Conservation (phyloP, 768 basidiomycete species). For the Asterophora lycoperdoides region DNA sequence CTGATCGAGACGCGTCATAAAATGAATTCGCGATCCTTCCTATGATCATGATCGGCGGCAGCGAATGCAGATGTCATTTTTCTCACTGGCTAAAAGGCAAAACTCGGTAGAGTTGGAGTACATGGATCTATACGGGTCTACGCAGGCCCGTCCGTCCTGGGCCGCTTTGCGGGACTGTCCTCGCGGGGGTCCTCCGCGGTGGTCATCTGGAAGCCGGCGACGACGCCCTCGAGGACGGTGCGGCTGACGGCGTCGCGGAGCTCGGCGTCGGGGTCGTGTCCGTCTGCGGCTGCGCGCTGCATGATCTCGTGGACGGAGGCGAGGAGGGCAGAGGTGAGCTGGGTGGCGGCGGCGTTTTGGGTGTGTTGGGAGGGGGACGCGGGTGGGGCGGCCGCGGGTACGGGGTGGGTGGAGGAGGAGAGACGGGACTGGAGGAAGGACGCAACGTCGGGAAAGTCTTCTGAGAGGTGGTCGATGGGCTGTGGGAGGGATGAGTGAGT, state of each 20-base stretch:
- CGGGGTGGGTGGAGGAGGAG: slow-evolving; percentile 16
- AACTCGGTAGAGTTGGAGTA: no score
- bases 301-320: slow-evolving; percentile 64
- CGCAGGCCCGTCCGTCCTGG: slow-evolving; percentile 22
- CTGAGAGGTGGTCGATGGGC: slow-evolving; percentile 66
- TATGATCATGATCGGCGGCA: slow-evolving; percentile 36
- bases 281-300: slow-evolving; percentile 47
- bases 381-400: slow-evolving; percentile 17
- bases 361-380: slow-evolving; percentile 54
- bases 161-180: slow-evolving; percentile 32
- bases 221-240: slow-evolving; percentile 64
- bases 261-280: slow-evolving; percentile 63
- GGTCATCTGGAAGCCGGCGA: slow-evolving; percentile 55
- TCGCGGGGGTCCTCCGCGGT: slow-evolving; percentile 19
- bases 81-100: neutral
- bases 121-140: no score
- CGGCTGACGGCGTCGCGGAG: slow-evolving; percentile 57
- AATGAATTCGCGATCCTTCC: slow-evolving; percentile 24
- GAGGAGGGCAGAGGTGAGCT: slow-evolving; percentile 65
- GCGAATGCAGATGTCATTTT: slow-evolving; percentile 4
- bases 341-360: slow-evolving; percentile 66
- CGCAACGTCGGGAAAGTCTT: slow-evolving; percentile 70
- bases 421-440: slow-evolving; percentile 49
- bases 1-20: no score
- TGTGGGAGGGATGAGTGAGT: slow-evolving; percentile 24